Evolutionary conservation across 2,329 filamentous ascomycete species (phyloP).

Genomic region (Dactylellina cionopaga): DNA sequence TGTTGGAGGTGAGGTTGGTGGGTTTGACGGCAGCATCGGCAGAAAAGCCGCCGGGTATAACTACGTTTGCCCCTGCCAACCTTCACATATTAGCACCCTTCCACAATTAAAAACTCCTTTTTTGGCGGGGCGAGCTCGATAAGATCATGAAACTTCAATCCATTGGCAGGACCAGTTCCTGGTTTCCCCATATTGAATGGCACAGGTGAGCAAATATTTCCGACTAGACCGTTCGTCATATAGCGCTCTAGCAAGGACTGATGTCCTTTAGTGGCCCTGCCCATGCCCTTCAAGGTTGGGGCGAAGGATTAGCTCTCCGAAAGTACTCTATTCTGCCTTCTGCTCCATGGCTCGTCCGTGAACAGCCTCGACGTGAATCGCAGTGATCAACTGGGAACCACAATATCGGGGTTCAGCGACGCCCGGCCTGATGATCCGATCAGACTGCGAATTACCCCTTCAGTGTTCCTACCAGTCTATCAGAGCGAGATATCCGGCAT

Average conservation of each 20-base stretch:
- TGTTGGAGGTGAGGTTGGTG: conserved; percentile 48
- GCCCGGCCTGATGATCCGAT: conserved; percentile 39
- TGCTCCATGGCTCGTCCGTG: conserved; percentile 18
- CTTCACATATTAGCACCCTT: conserved; percentile 40
- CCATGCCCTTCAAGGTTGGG: conserved; percentile 16
- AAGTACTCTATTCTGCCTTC: conserved; percentile 6
- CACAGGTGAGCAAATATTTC: conserved; percentile 44
- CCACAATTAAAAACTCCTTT: conserved; percentile 26
- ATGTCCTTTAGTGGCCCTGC: conserved; percentile 16
- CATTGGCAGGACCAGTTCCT: background rate
- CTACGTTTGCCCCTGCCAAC: conserved; percentile 19
- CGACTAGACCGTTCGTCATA: conserved; percentile 36
- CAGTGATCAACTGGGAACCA: conserved; percentile 4
- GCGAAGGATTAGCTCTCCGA: conserved; percentile 42
- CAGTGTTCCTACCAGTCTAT: conserved; percentile 17
- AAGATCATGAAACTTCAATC: conserved; percentile 16
- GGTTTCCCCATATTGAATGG: conserved; percentile 9
- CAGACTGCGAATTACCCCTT: conserved; percentile 1
- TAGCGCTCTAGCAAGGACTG: conserved; percentile 27
- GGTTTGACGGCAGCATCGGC: conserved; percentile 49
- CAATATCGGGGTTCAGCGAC: conserved; percentile 18
- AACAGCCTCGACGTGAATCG: conserved; percentile 7
- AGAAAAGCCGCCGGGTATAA: conserved; percentile 53
- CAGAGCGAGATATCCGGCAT: conserved; percentile 12
- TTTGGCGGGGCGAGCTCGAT: background rate